These are phyloP conservation scores for Pachyrhizus erosus DNA, from an alignment of 306 rosid species.

Conservation along the genomic window DNA sequence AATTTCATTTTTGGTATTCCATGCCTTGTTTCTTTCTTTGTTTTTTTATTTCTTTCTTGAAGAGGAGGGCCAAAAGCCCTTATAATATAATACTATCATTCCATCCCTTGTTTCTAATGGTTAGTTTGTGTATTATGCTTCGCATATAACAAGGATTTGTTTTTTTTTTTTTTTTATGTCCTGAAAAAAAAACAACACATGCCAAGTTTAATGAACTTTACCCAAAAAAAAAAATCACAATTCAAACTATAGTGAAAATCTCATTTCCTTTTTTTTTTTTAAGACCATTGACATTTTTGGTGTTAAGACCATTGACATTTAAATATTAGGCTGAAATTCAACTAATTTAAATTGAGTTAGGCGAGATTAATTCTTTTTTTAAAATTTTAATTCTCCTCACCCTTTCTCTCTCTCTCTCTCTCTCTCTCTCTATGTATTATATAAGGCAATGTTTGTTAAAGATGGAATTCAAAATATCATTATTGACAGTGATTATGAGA, in stretches of 20 bases:
- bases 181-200: not conserved
- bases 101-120: not conserved
- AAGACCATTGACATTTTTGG: too few species aligned
- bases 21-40: not conserved
- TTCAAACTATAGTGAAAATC: not conserved
- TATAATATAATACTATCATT: too few species aligned
- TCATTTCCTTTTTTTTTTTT: not conserved
- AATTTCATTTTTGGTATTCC: not conserved
- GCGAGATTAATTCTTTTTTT: not conserved
- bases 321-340: not conserved
- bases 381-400: too few species aligned
- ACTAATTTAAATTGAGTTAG: not conserved
- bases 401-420: too few species aligned
- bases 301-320: not conserved
- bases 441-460: not conserved
- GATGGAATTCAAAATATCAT: not conserved
- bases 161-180: not conserved
- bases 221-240: not conserved
- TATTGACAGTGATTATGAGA: conserved; percentile 26
- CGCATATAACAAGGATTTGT: not conserved
- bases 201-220: not conserved
- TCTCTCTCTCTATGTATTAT: too few species aligned
- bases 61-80: too few species aligned
- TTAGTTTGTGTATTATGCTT: not conserved
- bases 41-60: too few species aligned